Evolutionary conservation across 176 grass and related monocot genomes (phyloP), one percentile per base, ranked within the genome.

Genomic region (Thalia dealbata): DNA sequence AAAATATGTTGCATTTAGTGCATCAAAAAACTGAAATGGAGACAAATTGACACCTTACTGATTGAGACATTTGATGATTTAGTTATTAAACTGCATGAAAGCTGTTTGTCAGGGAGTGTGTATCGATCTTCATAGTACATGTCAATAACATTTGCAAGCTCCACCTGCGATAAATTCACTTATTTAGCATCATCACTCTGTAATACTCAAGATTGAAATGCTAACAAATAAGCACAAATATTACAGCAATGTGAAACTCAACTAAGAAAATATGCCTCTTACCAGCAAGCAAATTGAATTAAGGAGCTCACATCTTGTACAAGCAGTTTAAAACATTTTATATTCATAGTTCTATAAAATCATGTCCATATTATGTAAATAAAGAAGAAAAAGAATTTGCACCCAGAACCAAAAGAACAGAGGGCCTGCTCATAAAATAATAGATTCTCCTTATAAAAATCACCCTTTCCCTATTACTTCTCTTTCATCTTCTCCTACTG

Each of bases 111-210:
- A 58, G 89, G 87, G 65, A 97, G 28, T 32, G 85, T 90, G 60
- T 82, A 92, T 48, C 82, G 80, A 80, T 97, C 93, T 85, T 97
- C 93, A 82, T 89, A 97, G 83, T 97, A 92, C 83, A 92, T 84
- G 80, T 97, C 93, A 59, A 86, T 67, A 87, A 92, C 24, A 65
- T 86, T 92, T 52, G 80, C 89, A 74, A 97, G 55, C 69, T 97
- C 85, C 67, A 60, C 86, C 93, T 97, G 78, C 52, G 75, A 48
- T 75, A 44, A 23, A 19, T 72, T n/a, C 65, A 77, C 19, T 21
- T 69, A n/a, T 41, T 63, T 38, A 69, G 32, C 54, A 19, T 69
- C 23, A 56, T 52, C 32, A 22, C 6, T 45, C 24, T n/a, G 65
- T 68, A 56, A 43, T 48, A 71, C 71, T 48, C 45, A 50, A 65